A percentile compares a stretch with the other conserved stretches of the same genome.
These are phyloP conservation scores for Urochloa ruziziensis DNA, from an alignment of 176 grass and related monocot genomes.

Conservation along the genomic window DNA sequence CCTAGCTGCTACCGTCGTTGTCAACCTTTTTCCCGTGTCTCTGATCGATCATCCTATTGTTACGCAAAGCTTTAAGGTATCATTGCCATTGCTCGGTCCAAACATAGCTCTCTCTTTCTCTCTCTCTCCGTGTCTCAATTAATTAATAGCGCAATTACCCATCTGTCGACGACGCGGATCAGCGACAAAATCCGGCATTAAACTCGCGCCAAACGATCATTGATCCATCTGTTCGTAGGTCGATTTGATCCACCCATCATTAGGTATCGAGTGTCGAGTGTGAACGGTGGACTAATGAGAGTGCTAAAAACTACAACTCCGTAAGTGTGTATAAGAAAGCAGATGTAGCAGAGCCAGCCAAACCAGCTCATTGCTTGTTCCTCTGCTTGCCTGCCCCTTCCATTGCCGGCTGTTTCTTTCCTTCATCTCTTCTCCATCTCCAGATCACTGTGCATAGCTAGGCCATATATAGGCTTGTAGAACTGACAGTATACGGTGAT, in stretches of 20 bases:
- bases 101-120: not conserved
- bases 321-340: no score
- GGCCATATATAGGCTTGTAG: no score
- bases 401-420: no score
- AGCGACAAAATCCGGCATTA: not conserved
- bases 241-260: no score
- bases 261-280: not conserved
- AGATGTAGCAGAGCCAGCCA: no score
- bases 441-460: no score
- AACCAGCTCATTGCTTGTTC: no score
- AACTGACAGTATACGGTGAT: not conserved
- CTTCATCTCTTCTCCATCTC: no score
- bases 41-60: constrained; percentile 12
- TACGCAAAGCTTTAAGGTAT: not conserved
- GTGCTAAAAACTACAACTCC: no score
- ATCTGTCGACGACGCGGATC: not conserved
- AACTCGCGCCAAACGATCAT: not conserved
- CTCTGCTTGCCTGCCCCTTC: no score
- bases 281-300: not conserved
- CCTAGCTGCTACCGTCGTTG: not conserved
- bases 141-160: not conserved
- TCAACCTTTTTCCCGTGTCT: not conserved
- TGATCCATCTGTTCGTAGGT: not conserved
- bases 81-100: not conserved
- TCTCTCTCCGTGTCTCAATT: not conserved